Evolutionary conservation across 306 rosid genomes (phyloP), one percentile per base, ranked within the genome.

Genomic region (Glycyrrhiza uralensis): DNA sequence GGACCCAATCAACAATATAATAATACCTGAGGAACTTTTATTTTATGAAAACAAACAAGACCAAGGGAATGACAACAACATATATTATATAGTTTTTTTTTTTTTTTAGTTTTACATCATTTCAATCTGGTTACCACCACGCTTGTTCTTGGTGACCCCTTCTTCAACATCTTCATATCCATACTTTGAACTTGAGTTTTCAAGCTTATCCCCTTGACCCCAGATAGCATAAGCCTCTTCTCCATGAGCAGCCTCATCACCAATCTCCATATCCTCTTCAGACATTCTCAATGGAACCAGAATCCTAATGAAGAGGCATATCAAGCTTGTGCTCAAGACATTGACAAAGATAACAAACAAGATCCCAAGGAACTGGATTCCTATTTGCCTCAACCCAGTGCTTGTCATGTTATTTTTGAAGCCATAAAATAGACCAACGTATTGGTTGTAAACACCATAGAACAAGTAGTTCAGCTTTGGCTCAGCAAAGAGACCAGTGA

Each of bases 181-280:
- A 64, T 84, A 77, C 74, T 77, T 84, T 0, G 80, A 69, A 36
- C 51, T 44, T 0, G 85, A 50, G 39, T 26, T 68, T 24, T 84
- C 87, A 68, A 68, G 80, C 67, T 84, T 84, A 63, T 84, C 87
- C 19, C 85, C 87, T 15, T 84, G 87, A 19, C 87, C 87, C 85
- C 87, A 80, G 5, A 84, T 84, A 0, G 87, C 87, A 77, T 84
- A 84, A 3, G 87, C 87, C 23, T 80, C 87, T 77, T 84, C 87
- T 2, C 87, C 87, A 32, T 84, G 87, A 56, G 87, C 87, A 72
- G 87, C 87, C 36, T 83, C 87, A 36, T 84, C 87, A 26, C 87
- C 87, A 0, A 84, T 69, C 19, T 84, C 87, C 87, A 84, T 84
- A 10, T 84, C 87, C 75, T 80, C 87, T 23, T 80, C 87, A 0